Evolutionary conservation across 257 asterid species (phyloP).

Genomic region (Mitragyna speciosa): DNA sequence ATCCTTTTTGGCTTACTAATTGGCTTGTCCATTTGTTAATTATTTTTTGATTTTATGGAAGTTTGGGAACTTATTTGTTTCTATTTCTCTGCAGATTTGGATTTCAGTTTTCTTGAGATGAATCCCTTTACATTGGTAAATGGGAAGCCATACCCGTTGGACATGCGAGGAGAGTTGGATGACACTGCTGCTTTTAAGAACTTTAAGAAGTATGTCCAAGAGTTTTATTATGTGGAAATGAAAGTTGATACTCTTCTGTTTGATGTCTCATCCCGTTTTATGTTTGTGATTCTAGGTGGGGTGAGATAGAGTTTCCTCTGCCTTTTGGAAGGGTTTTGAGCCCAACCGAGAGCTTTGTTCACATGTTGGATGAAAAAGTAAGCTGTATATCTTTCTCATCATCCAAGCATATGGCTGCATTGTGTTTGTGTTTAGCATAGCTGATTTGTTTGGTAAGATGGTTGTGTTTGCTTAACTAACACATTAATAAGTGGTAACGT

Average conservation of each 20-base stretch:
- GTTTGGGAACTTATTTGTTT: constrained; percentile 15
- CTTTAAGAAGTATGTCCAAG: constrained; percentile 65
- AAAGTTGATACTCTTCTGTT: constrained; percentile 6
- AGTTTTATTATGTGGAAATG: constrained; percentile 10
- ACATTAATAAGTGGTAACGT: no score
- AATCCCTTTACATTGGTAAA: constrained; percentile 81
- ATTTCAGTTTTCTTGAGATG: constrained; percentile 93
- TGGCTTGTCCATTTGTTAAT: not conserved
- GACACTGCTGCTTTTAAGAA: constrained; percentile 94
- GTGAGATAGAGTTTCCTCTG: constrained; percentile 71
- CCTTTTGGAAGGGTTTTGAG: constrained; percentile 94
- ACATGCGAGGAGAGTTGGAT: constrained; percentile 96
- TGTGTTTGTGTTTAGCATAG: not conserved
- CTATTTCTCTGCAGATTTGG: constrained; percentile 56
- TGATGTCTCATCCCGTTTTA: constrained; percentile 15
- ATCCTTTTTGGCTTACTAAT: not conserved
- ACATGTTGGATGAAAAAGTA: constrained; percentile 81
- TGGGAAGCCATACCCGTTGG: constrained; percentile 83
- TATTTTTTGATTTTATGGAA: not conserved
- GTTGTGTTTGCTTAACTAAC: not conserved
- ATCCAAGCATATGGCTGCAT: not conserved
- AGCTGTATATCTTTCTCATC: constrained; percentile 13
- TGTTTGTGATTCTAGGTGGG: constrained; percentile 62
- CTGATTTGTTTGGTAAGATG: not conserved
- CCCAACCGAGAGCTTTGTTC: constrained; percentile 81